Conservation (phyloP, 2,329 filamentous ascomycete genomes). For the Scedosporium dehoogii region DNA sequence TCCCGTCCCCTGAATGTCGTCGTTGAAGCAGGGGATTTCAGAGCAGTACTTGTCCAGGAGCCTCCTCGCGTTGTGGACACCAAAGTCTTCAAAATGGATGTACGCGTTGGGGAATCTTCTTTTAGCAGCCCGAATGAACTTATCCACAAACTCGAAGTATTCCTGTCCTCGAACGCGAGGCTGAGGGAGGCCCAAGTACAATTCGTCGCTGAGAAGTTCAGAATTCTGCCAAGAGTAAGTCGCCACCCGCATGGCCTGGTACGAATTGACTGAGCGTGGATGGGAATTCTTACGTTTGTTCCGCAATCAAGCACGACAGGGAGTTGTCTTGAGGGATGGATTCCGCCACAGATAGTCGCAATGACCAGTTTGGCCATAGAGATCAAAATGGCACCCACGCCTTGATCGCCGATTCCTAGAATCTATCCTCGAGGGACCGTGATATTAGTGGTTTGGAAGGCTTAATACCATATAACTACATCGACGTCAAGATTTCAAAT, state of each 20-base stretch:
- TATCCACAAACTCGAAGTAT: constrained; percentile 70
- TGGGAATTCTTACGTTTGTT: constrained; percentile 32
- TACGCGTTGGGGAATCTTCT: constrained; percentile 70
- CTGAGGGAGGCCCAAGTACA: constrained; percentile 68
- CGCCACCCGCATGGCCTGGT: no score
- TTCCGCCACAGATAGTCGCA: constrained; percentile 76
- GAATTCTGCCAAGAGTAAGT: constrained; percentile 46
- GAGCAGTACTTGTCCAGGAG: constrained; percentile 68
- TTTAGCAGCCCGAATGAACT: constrained; percentile 58
- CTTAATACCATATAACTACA: neutral
- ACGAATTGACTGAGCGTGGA: neutral
- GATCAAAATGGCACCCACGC: constrained; percentile 75
- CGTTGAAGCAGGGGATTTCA: constrained; percentile 76
- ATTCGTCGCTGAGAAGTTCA: constrained; percentile 59
- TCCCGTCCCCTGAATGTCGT: constrained; percentile 82
- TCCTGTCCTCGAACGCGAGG: constrained; percentile 56
- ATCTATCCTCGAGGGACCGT: constrained; percentile 49
- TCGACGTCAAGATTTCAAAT: neutral
- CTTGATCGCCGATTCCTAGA: constrained; percentile 81
- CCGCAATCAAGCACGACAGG: constrained; percentile 81
- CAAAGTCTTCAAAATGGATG: constrained; percentile 55
- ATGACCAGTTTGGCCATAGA: constrained; percentile 75
- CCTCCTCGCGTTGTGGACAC: constrained; percentile 42
- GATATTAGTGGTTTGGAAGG: neutral
- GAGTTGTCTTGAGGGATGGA: constrained; percentile 68